Evolutionary conservation across 768 basidiomycete genomes (phyloP).

Genomic region (Obba rivulosa): DNA sequence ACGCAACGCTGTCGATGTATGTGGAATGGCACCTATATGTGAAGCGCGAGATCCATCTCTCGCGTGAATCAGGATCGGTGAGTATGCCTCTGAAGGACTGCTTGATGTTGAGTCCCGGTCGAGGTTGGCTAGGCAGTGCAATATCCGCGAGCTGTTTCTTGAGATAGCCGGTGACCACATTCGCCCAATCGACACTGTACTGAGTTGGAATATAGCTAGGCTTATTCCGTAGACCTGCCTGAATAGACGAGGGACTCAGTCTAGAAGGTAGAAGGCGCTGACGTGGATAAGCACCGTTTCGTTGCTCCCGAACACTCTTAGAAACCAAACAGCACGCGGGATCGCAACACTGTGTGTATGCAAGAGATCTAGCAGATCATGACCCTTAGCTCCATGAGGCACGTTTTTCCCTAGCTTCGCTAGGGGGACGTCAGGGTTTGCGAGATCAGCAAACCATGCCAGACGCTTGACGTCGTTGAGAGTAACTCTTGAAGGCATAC

Average conservation of each 20-base stretch:
- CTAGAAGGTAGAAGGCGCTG: conserved; percentile 9
- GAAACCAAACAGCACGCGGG: conserved; percentile 81
- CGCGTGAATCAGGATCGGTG: conserved; percentile 62
- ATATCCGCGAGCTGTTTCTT: conserved; percentile 82
- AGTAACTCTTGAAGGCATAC: conserved; percentile 78
- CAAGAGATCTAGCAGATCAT: conserved; percentile 75
- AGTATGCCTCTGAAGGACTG: conserved; percentile 80
- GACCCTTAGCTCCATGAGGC: conserved; percentile 82
- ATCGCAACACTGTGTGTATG: conserved; percentile 75
- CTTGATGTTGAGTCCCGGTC: conserved; percentile 74
- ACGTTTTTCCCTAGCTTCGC: conserved; percentile 80
- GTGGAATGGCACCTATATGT: conserved; percentile 54
- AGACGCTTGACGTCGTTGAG: conserved; percentile 74
- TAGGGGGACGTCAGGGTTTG: conserved; percentile 74
- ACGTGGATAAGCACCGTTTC: conserved; percentile 82
- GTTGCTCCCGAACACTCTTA: conserved; percentile 82
- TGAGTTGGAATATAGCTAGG: conserved; percentile 77
- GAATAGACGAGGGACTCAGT: neutral
- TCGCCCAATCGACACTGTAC: conserved; percentile 84
- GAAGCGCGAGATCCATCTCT: conserved; percentile 76
- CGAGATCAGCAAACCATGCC: conserved; percentile 79
- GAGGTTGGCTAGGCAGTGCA: conserved; percentile 71
- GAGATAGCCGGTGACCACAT: conserved; percentile 72
- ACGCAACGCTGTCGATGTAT: neutral
- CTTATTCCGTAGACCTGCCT: conserved; percentile 75